Evolutionary conservation across 768 basidiomycete species (phyloP).

Genomic region (Punctularia strigosozonata): DNA sequence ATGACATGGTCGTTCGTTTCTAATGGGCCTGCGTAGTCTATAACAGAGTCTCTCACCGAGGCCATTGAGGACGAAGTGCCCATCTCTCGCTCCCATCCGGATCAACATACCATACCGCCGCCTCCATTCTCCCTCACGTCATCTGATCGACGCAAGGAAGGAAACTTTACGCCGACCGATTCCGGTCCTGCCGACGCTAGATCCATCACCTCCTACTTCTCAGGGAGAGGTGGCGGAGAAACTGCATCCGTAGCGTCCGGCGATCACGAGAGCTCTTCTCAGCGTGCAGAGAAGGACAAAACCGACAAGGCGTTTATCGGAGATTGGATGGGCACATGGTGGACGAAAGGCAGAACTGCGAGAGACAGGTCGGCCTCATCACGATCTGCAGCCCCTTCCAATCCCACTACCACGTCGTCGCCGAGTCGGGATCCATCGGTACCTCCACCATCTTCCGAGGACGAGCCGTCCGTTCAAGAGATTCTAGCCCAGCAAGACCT

Average conservation of each 20-base stretch:
- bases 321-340: slow-evolving; percentile 74
- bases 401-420: too few species aligned
- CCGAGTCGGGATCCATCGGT: too few species aligned
- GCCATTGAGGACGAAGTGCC: slow-evolving; percentile 39
- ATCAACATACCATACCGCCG: slow-evolving; percentile 6
- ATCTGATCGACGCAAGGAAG: too few species aligned
- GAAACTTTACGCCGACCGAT: neutral
- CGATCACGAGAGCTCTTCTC: too few species aligned
- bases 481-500: slow-evolving; percentile 7
- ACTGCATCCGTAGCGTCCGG: too few species aligned
- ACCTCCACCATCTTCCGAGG: slow-evolving; percentile 2
- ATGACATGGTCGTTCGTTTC: slow-evolving; percentile 1
- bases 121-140: too few species aligned
- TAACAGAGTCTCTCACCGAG: slow-evolving; percentile 33
- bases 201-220: neutral
- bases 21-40: slow-evolving; percentile 20
- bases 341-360: slow-evolving; percentile 44
- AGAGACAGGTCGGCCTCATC: too few species aligned
- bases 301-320: slow-evolving; percentile 32
- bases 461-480: slow-evolving; percentile 1
- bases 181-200: neutral
- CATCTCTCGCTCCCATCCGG: slow-evolving; percentile 18
- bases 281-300: slow-evolving; percentile 8
- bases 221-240: too few species aligned
- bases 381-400: too few species aligned